A percentile compares a stretch with the other conserved stretches of the same genome.
Evolutionary conservation across 495 filamentous ascomycete genomes (phyloP).

Genomic region (Penicillium roqueforti): DNA sequence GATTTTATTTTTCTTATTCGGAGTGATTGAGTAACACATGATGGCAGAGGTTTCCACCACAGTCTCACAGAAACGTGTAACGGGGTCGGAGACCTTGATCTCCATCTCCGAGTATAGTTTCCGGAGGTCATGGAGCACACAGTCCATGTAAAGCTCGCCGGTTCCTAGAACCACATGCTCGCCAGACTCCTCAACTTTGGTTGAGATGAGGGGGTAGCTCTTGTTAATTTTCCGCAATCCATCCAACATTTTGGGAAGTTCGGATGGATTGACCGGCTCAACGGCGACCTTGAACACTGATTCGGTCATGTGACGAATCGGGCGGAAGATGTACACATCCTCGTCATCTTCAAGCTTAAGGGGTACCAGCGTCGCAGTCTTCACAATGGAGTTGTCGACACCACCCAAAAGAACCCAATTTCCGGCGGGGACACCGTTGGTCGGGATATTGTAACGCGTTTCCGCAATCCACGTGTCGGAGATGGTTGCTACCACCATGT

Average conservation of each 20-base stretch:
- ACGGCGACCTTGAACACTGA: conserved; percentile 97
- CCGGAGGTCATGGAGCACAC: conserved; percentile 91
- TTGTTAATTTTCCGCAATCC: conserved; percentile 96
- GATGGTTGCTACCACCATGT: conserved; percentile 90
- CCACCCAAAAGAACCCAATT: conserved; percentile 89
- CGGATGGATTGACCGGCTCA: conserved; percentile 96
- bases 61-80: conserved; percentile 96
- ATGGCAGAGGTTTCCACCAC: conserved; percentile 96
- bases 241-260: conserved; percentile 98
- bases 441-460: conserved; percentile 86
- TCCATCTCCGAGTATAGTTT: conserved; percentile 98
- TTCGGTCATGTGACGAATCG: conserved; percentile 90
- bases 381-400: conserved; percentile 97
- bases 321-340: conserved; percentile 91
- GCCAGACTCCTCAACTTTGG: conserved; percentile 98
- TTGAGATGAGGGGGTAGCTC: conserved; percentile 89
- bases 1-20: conserved; percentile 99
- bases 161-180: conserved; percentile 95
- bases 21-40: conserved; percentile 95
- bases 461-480: conserved; percentile 90
- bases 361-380: conserved; percentile 91
- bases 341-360: conserved; percentile 76
- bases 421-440: conserved; percentile 89
- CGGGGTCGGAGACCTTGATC: conserved; percentile 95
- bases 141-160: conserved; percentile 98